phyloP scores from a whole-genome alignment of 169 alveolate species.

The Theileria sp. region DNA sequence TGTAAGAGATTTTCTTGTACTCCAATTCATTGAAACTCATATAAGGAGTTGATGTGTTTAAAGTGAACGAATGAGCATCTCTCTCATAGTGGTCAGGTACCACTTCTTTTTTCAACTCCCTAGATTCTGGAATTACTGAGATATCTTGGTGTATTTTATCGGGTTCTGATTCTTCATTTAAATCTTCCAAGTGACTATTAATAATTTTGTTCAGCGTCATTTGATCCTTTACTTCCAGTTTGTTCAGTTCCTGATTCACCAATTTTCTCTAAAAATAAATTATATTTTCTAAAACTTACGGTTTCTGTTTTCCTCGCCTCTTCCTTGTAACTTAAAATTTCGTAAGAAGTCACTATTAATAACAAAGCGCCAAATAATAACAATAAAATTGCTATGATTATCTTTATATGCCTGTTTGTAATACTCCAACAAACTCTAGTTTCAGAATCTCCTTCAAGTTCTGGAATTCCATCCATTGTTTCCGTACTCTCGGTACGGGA shows the following conservation, averaged over 20 bases:
- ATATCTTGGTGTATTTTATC: background rate
- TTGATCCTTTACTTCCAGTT: background rate
- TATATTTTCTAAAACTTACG: background rate
- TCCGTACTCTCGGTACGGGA: background rate
- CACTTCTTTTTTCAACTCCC: background rate
- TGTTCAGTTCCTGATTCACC: background rate
- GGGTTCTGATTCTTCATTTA: background rate
- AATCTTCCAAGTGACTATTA: background rate
- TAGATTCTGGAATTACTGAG: background rate
- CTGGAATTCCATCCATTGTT: background rate
- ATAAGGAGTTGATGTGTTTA: background rate
- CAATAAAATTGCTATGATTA: background rate
- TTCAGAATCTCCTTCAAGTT: background rate
- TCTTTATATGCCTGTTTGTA: background rate
- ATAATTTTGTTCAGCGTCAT: background rate
- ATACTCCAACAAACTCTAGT: background rate
- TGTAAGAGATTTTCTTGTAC: background rate
- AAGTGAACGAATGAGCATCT: background rate
- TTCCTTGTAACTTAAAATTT: background rate
- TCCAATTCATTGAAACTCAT: conserved; percentile 3
- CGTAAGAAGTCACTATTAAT: background rate
- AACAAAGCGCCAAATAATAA: background rate
- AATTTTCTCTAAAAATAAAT: background rate
- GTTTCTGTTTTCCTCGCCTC: background rate
- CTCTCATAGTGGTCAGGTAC: background rate